Evolutionary conservation across 345 rosid species (phyloP).

Genomic region (Lepidium sativum): DNA sequence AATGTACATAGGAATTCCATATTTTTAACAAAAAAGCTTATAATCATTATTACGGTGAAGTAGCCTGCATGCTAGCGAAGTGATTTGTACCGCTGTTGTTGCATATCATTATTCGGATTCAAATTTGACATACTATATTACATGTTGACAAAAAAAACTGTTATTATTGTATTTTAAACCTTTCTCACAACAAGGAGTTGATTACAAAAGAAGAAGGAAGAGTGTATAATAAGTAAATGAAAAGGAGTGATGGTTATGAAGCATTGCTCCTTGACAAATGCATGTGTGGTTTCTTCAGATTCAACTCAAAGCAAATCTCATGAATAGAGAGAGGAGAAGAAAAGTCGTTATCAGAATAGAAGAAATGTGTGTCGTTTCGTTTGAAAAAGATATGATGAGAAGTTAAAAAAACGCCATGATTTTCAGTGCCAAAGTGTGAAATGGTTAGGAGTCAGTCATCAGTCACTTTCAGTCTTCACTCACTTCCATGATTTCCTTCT

Average conservation of each 20-base stretch:
- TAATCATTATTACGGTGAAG: background rate
- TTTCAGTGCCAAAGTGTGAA: conserved; percentile 30
- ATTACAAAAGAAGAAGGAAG: background rate
- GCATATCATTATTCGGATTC: background rate
- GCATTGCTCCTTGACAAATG: conserved; percentile 16
- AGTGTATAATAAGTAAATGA: background rate
- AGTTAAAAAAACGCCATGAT: conserved; percentile 13
- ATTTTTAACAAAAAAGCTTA: background rate
- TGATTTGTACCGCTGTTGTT: background rate
- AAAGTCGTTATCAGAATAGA: conserved; percentile 22
- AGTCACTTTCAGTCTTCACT: conserved; percentile 27
- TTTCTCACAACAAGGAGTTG: background rate
- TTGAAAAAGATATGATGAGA: background rate
- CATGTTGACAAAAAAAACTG: too few species aligned
- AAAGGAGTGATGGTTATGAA: conserved; percentile 2
- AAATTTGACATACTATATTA: too few species aligned
- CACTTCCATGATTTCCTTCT: conserved; percentile 30
- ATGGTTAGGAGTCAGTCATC: conserved; percentile 28
- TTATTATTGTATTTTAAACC: too few species aligned
- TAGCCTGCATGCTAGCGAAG: background rate
- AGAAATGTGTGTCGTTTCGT: conserved; percentile 23
- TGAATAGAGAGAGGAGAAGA: background rate
- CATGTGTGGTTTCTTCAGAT: conserved; percentile 15
- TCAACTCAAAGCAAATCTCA: background rate
- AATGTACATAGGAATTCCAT: background rate